These are phyloP conservation scores for Lagenidium giganteum DNA, from an alignment of 352 stramenopile species.

Conservation along the genomic window DNA sequence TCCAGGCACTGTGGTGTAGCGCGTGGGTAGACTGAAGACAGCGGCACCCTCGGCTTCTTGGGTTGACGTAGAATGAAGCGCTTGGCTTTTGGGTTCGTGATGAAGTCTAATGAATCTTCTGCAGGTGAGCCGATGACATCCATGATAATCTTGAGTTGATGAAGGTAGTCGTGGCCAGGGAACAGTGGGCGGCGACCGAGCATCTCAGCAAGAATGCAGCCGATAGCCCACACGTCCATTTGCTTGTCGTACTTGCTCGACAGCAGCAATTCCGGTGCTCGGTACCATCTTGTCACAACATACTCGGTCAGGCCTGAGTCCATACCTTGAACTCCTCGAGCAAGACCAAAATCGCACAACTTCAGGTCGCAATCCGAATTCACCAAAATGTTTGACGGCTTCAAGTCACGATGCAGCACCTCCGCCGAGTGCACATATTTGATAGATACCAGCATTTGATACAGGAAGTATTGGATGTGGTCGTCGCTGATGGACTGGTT, in stretches of 20 bases:
- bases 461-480: conserved; percentile 89
- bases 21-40: conserved; percentile 83
- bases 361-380: conserved; percentile 90
- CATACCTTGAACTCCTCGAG: conserved; percentile 83
- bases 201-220: conserved; percentile 86
- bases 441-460: conserved; percentile 91
- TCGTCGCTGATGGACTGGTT: conserved; percentile 81
- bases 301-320: conserved; percentile 83
- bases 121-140: conserved; percentile 78
- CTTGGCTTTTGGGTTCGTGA: conserved; percentile 87
- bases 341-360: conserved; percentile 92
- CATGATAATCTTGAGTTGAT: conserved; percentile 90
- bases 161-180: conserved; percentile 81
- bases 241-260: conserved; percentile 89
- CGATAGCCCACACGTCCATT: conserved; percentile 86
- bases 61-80: conserved; percentile 84
- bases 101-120: conserved; percentile 81
- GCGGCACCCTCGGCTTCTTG: conserved; percentile 79
- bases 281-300: conserved; percentile 90
- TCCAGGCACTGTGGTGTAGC: conserved; percentile 81
- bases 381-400: conserved; percentile 86
- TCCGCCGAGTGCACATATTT: conserved; percentile 98
- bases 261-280: conserved; percentile 88
- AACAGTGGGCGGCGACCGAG: conserved; percentile 80
- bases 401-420: conserved; percentile 89